These are phyloP conservation scores for Sclerotinia sclerotiorum DNA, from an alignment of 2,329 filamentous ascomycete genomes.

Conservation along the genomic window DNA sequence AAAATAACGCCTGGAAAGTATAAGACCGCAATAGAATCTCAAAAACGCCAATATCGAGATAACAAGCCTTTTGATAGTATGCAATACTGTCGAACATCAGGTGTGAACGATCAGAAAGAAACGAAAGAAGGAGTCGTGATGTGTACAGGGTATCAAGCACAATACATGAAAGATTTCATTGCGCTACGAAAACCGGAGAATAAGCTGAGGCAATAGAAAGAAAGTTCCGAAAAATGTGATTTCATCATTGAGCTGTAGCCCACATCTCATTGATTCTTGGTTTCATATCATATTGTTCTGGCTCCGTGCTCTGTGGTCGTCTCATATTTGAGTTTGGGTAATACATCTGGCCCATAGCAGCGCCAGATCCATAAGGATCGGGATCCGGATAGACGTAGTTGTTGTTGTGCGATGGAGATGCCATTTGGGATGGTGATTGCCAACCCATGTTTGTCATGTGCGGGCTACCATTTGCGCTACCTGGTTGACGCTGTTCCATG, in stretches of 20 bases:
- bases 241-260: slow-evolving; percentile 49
- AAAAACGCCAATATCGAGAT: slow-evolving; percentile 16
- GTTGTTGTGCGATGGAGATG: slow-evolving; percentile 60
- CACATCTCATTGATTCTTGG: slow-evolving; percentile 56
- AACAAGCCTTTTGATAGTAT: slow-evolving; percentile 26
- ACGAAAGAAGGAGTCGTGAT: slow-evolving; percentile 23
- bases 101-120: slow-evolving; percentile 22
- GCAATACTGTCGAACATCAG: slow-evolving; percentile 30
- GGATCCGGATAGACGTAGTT: slow-evolving; percentile 81
- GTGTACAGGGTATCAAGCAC: slow-evolving; percentile 39
- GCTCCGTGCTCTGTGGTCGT: slow-evolving; percentile 73
- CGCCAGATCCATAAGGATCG: slow-evolving; percentile 65
- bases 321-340: slow-evolving; percentile 69
- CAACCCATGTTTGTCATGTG: slow-evolving; percentile 75
- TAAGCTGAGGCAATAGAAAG: background rate
- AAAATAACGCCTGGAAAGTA: slow-evolving; percentile 8
- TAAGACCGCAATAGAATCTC: slow-evolving; percentile 7
- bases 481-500: slow-evolving; percentile 65
- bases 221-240: slow-evolving; percentile 1
- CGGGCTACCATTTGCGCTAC: slow-evolving; percentile 78
- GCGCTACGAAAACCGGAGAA: slow-evolving; percentile 14
- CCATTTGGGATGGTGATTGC: slow-evolving; percentile 75
- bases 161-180: slow-evolving; percentile 26
- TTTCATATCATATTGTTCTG: slow-evolving; percentile 64
- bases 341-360: slow-evolving; percentile 64